Evolutionary conservation across 2,329 filamentous ascomycete genomes (phyloP), one percentile per base, ranked within the genome.

Genomic region (Botrytis deweyae): DNA sequence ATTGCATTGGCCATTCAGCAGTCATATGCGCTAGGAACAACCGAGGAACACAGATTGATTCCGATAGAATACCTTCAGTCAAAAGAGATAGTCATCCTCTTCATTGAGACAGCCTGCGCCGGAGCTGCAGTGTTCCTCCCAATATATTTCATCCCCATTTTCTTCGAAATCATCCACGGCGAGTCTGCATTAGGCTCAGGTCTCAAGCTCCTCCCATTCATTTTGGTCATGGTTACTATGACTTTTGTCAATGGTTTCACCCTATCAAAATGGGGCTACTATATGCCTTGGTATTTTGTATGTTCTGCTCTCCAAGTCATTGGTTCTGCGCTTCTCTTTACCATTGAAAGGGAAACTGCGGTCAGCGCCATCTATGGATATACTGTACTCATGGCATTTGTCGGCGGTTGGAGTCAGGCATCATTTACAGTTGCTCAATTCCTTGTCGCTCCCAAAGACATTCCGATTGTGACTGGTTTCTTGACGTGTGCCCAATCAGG

Each of bases 121-220:
- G 82, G 80, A 12, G 80, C 82, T 7, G 79, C 81, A 14, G 79
- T 82, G 16, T 82, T 84, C 42, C 82, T 86, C 61, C 76, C 85
- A 2, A 79, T 82, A 7, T 84, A 83, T 78, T 49, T 38, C 25
- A 71, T 86, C 65, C 84, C 87, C 44, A 86, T 88, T 74, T 84
- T 85, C 77, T 87, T 87, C 70, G 85, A 86, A 68, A 86, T 87
- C 73, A 85, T 87, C 52, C 83, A 84, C 18, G 83, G 83, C 63
- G 81, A 87, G 49, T 82, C 83, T 2, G 85, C 85, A 16, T 84
- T 87, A 22, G 87, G 83, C 71, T 78, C 81, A 22, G 80, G 81
- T 62, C 80, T 84, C 44, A 77, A 82, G 18, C 80, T 83, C 25
- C 77, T 84, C 1, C 82, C 82, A 7, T 78, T 81, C 22, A 81